These are phyloP conservation scores for Cryptococcus depauperatus DNA, from an alignment of 1,284 basidiomycete species.

Conservation along the genomic window DNA sequence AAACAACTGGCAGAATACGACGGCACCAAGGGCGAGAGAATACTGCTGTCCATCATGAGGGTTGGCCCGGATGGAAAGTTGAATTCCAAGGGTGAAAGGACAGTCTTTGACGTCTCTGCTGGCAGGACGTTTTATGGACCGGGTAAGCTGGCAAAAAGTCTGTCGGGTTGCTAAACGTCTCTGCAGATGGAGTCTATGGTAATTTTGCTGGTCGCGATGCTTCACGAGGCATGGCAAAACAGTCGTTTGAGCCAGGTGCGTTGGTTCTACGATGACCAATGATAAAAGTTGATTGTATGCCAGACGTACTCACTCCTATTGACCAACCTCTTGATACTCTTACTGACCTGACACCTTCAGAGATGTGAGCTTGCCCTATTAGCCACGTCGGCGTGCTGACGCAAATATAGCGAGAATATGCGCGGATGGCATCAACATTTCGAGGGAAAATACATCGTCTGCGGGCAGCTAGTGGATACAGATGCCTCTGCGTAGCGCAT, in stretches of 20 bases:
- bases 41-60: constrained; percentile 79
- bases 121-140: constrained; percentile 89
- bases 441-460: constrained; percentile 74
- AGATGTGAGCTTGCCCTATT: constrained; percentile 62
- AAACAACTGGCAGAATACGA: constrained; percentile 61
- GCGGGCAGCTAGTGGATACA: constrained; percentile 67
- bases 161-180: constrained; percentile 3
- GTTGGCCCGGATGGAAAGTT: constrained; percentile 21
- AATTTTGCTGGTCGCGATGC: constrained; percentile 94
- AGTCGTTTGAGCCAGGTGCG: constrained; percentile 81
- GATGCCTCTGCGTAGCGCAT: too few relatives aligned
- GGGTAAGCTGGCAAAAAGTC: constrained; percentile 48
- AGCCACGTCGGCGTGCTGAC: background rate
- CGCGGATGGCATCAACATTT: constrained; percentile 86
- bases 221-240: constrained; percentile 91
- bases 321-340: constrained; percentile 80
- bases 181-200: constrained; percentile 80
- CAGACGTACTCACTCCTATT: constrained; percentile 81
- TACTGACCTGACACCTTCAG: constrained; percentile 63
- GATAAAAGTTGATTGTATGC: too few relatives aligned
- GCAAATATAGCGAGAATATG: constrained; percentile 70
- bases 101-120: constrained; percentile 82
- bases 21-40: constrained; percentile 58
- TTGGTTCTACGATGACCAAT: constrained; percentile 7
- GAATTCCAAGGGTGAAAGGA: constrained; percentile 56